A percentile compares a stretch with the other conserved stretches of the same genome.
Conservation (phyloP, 2,329 filamentous ascomycete species). For the Domatiomyces globalis region DNA sequence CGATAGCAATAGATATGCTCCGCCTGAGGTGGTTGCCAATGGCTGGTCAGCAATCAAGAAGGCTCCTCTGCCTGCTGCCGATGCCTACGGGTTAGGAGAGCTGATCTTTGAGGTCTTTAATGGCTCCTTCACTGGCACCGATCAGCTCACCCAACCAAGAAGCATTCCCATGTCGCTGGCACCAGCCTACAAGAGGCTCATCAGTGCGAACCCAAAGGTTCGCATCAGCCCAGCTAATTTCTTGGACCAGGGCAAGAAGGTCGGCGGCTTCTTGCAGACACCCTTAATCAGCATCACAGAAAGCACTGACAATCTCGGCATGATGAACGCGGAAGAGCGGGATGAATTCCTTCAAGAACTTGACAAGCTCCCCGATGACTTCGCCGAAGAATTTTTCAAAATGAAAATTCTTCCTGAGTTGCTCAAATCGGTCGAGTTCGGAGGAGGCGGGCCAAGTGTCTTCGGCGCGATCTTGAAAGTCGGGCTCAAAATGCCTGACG, state of each 20-base stretch:
- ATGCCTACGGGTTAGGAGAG: constrained; percentile 74
- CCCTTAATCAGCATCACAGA: constrained; percentile 84
- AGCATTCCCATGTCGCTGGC: constrained; percentile 80
- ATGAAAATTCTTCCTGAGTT: constrained; percentile 91
- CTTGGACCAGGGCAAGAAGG: constrained; percentile 71
- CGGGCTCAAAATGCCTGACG: constrained; percentile 66
- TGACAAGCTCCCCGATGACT: constrained; percentile 77
- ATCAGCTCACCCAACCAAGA: constrained; percentile 75
- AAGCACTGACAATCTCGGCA: constrained; percentile 78
- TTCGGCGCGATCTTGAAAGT: constrained; percentile 84
- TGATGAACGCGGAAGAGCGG: constrained; percentile 72
- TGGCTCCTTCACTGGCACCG: constrained; percentile 58
- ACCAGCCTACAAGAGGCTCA: constrained; percentile 74
- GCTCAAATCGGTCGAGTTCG: constrained; percentile 97
- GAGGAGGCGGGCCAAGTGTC: constrained; percentile 84
- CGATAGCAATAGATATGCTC: constrained; percentile 68
- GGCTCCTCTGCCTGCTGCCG: constrained; percentile 64
- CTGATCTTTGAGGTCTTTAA: constrained; percentile 88
- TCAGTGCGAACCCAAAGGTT: constrained; percentile 79
- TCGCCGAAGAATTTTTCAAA: constrained; percentile 95
- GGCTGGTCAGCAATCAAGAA: constrained; percentile 90
- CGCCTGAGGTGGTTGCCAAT: constrained; percentile 69
- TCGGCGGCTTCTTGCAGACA: constrained; percentile 81
- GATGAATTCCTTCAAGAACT: constrained; percentile 74
- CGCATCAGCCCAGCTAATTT: constrained; percentile 74